Evolutionary conservation across 2,329 filamentous ascomycete species (phyloP).

Genomic region (Phialocephala subalpina): DNA sequence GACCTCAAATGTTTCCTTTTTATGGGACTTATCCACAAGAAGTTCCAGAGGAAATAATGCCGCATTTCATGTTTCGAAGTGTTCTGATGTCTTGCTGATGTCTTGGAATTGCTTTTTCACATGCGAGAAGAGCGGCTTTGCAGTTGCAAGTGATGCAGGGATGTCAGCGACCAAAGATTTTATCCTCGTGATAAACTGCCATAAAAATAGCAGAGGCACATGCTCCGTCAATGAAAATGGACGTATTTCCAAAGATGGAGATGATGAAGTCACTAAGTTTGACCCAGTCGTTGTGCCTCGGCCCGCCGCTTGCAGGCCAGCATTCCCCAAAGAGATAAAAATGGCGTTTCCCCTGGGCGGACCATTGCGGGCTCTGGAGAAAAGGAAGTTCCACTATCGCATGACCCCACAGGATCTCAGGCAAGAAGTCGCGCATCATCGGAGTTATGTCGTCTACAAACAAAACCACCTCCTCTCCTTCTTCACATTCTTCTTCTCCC

Average conservation of each 20-base stretch:
- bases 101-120: background rate
- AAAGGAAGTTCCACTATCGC: slow-evolving; percentile 4
- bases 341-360: no score
- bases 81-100: no score
- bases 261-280: slow-evolving; percentile 4
- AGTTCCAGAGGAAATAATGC: background rate
- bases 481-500: slow-evolving; percentile 46
- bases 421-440: background rate
- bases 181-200: background rate
- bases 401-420: background rate
- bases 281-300: background rate
- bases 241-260: background rate
- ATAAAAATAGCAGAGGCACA: background rate
- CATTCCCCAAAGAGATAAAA: slow-evolving; percentile 8
- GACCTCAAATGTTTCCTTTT: background rate
- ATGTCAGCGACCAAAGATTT: slow-evolving; percentile 2
- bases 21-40: background rate
- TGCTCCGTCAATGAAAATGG: background rate
- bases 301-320: background rate
- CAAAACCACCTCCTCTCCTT: slow-evolving; percentile 20
- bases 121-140: background rate
- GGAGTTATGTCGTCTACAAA: slow-evolving; percentile 3
- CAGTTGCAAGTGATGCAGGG: slow-evolving; percentile 6
- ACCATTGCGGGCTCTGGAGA: no score
- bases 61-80: background rate